Evolutionary conservation across 345 rosid species (phyloP), one percentile per base, ranked within the genome.

Genomic region (Rhodamnia rubescens): DNA sequence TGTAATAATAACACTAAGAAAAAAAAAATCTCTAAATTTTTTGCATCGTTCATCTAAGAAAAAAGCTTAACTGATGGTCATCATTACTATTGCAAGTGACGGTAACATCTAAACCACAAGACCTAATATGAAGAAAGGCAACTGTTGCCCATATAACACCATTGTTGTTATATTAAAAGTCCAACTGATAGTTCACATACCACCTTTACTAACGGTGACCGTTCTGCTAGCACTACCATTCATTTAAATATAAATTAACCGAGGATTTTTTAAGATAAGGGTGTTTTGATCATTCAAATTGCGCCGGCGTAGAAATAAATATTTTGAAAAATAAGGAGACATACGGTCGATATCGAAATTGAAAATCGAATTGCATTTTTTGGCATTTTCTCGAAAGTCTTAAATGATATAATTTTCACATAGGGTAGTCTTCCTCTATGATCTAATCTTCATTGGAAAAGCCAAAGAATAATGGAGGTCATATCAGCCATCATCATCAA

Each of bases 1-100:
- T 74, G 85, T 59, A 87, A 86, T 90, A 58, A 86, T 89, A 87
- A 36, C 52, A 53, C 42, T 21, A 47, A 22, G 58, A 44, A 83
- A 47, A 42, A 52, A 82, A 4, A 49, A 81, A 81, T 47, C 40
- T 47, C 18, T 24, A 56, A 29, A 15, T 83, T 29, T 49, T 54
- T 81, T 53, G 56, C 36, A 83, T 44, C 32, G 81, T 51, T 40
- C 9, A 49, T 36, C 40, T 36, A 3, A 36, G 40, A 36, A 36
- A 36, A 36, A 36, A 36, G 40, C 40, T 36, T 36, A 36, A 36
- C 40, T 36, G 40, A 36, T 36, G 40, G 40, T 36, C 40, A 36
- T 36, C 40, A 36, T 36, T 36, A 36, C 40, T 36, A 36, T 36
- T 36, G 40, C 40, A 36, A 36, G 40, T 36, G 40, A 36, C 40